A percentile compares a stretch with the other conserved stretches of the same genome.
Evolutionary conservation across 2,329 filamentous ascomycete species (phyloP).

Genomic region (Orbilia blumenaviensis): DNA sequence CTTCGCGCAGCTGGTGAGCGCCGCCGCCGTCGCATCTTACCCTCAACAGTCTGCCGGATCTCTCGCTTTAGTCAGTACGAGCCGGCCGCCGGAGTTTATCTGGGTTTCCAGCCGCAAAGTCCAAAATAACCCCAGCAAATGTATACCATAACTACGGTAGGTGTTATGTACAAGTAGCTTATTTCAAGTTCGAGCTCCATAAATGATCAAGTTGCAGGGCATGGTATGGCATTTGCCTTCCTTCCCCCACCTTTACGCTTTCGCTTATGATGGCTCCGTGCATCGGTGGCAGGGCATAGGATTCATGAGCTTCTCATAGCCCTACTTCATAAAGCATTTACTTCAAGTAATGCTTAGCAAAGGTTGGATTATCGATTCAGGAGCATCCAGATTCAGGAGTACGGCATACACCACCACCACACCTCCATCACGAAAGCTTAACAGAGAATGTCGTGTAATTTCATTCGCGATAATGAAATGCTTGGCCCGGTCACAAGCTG

Average conservation of each 20-base stretch:
- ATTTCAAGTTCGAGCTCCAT: slow-evolving; percentile 28
- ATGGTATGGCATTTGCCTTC: slow-evolving; percentile 28
- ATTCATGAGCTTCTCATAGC: slow-evolving; percentile 13
- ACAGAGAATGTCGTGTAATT: slow-evolving; percentile 14
- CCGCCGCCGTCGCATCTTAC: slow-evolving; percentile 45
- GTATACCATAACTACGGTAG: slow-evolving; percentile 10
- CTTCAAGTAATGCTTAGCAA: slow-evolving; percentile 22
- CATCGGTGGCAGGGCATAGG: slow-evolving; percentile 17
- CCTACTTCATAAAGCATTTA: background rate
- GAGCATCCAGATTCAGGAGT: slow-evolving; percentile 2
- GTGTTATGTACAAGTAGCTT: slow-evolving; percentile 35
- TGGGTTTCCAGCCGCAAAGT: slow-evolving; percentile 38
- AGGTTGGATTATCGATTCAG: background rate
- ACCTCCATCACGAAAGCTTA: slow-evolving; percentile 7
- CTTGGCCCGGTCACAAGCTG: slow-evolving; percentile 23
- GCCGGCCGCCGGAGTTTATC: slow-evolving; percentile 39
- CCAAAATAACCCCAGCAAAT: slow-evolving; percentile 21
- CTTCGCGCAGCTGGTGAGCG: slow-evolving; percentile 40
- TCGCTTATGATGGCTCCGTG: slow-evolving; percentile 46
- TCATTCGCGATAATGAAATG: slow-evolving; percentile 39
- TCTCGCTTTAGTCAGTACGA: slow-evolving; percentile 10
- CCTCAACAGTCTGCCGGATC: slow-evolving; percentile 23
- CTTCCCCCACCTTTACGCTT: slow-evolving; percentile 34
- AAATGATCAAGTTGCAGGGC: background rate
- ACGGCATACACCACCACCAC: background rate